Percentiles rank a stretch among this genome's conserved stretches.
phyloP scores from a whole-genome alignment of 228 moss, liverwort and hornwort species.

The Sphagnum magellanicum region DNA sequence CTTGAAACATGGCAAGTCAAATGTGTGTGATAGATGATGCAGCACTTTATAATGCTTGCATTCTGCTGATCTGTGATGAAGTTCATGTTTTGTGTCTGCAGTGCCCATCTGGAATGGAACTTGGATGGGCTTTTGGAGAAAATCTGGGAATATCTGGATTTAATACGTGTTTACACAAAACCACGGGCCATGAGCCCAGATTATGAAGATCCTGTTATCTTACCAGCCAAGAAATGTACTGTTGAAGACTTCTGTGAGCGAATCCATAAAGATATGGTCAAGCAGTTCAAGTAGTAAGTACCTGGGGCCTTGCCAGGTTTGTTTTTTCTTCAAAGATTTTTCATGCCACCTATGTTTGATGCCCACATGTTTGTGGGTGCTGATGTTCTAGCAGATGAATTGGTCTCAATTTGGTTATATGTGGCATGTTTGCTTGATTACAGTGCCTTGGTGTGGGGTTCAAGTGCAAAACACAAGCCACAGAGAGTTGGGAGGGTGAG shows the following conservation, averaged over 20 bases:
- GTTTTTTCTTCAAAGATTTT: too few relatives aligned
- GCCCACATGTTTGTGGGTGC: neutral
- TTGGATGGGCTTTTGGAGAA: slow-evolving; percentile 81
- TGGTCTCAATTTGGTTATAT: neutral
- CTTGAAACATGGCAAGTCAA: too few relatives aligned
- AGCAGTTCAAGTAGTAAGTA: slow-evolving; percentile 78
- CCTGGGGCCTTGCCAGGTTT: neutral
- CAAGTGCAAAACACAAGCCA: slow-evolving; percentile 90
- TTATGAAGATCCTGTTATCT: slow-evolving; percentile 89
- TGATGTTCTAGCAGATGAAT: neutral
- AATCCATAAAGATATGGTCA: slow-evolving; percentile 92
- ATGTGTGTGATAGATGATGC: too few relatives aligned
- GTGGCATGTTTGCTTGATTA: slow-evolving; percentile 9
- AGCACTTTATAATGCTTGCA: too few relatives aligned
- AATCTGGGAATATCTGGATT: slow-evolving; percentile 91
- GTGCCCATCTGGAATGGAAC: slow-evolving; percentile 95
- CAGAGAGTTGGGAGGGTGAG: slow-evolving; percentile 73
- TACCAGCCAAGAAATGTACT: slow-evolving; percentile 71
- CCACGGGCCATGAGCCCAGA: slow-evolving; percentile 83
- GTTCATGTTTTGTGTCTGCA: slow-evolving; percentile 5
- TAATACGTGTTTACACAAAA: slow-evolving; percentile 87
- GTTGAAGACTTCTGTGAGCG: slow-evolving; percentile 91
- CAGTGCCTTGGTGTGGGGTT: slow-evolving; percentile 87
- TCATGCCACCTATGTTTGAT: too few relatives aligned
- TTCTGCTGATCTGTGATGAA: too few relatives aligned